phyloP scores from a whole-genome alignment of 768 basidiomycete species.

The Saitozyma podzolica region DNA sequence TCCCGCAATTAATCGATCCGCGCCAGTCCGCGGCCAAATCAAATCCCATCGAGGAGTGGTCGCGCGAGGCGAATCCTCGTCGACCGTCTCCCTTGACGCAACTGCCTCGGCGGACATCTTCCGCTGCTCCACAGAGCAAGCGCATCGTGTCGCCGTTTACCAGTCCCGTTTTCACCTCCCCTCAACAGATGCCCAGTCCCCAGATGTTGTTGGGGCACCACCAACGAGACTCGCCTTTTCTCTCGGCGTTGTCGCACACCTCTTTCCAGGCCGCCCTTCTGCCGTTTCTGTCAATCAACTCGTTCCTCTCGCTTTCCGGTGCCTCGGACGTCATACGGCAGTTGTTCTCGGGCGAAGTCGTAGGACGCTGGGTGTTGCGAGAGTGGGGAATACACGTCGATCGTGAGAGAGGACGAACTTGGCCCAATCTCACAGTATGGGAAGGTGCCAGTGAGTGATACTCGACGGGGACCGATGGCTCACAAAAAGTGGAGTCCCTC shows the following conservation, averaged over 20 bases:
- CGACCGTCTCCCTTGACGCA: too few species aligned
- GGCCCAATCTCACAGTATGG: slow-evolving; percentile 52
- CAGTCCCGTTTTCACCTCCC: neutral
- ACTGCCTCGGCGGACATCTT: too few species aligned
- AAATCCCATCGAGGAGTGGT: neutral
- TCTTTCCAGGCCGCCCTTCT: slow-evolving; percentile 33
- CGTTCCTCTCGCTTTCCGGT: slow-evolving; percentile 42
- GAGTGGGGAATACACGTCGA: slow-evolving; percentile 45
- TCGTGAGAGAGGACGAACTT: slow-evolving; percentile 29
- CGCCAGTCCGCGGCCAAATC: neutral
- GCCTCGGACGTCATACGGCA: slow-evolving; percentile 32
- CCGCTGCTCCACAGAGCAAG: too few species aligned
- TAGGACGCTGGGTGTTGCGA: slow-evolving; percentile 45
- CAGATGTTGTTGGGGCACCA: slow-evolving; percentile 3
- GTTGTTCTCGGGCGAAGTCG: slow-evolving; percentile 44
- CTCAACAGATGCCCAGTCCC: slow-evolving; percentile 8
- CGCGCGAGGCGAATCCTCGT: too few species aligned
- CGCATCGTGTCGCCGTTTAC: too few species aligned
- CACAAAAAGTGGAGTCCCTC: slow-evolving; percentile 48
- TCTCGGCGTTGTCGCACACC: slow-evolving; percentile 13
- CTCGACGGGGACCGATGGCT: slow-evolving; percentile 1
- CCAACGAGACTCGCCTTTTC: slow-evolving; percentile 19
- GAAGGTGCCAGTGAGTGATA: slow-evolving; percentile 49
- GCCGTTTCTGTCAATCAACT: slow-evolving; percentile 41
- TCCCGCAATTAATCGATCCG: slow-evolving; percentile 12